Evolutionary conservation across 306 rosid species (phyloP), one percentile per base, ranked within the genome.

Genomic region (Prunus fruticosa): DNA sequence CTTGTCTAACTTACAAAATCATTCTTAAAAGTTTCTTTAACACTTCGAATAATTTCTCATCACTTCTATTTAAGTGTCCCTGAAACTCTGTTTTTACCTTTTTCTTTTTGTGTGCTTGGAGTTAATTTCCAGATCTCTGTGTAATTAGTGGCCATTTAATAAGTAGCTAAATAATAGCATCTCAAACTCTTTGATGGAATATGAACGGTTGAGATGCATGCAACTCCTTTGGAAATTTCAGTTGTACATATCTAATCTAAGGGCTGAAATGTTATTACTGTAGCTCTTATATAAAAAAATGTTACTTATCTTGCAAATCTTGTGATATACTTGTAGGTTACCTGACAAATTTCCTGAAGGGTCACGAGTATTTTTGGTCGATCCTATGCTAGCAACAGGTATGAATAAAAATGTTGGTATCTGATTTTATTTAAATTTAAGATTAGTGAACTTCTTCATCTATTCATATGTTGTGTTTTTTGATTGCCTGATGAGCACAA

Each of bases 321-420:
- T 4, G 27, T 18, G 60, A 45, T 50, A 64, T 45, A 78, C 74
- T 73, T 71, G 63, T 78, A 95, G 99, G 92, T 74, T 95, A 80
- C 99, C 99, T 0, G 91, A 83, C 18, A 87, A 81, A 43, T 90
- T 95, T 83, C 81, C 92, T 0, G 96, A 89, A 84, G 92, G 88
- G 57, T 89, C 91, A 76, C 89, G 93, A 76, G 86, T 92, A 73
- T 90, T 92, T 82, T 83, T 90, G 69, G 92, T 90, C 22, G 99
- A 95, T 84, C 97, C 99, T 19, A 92, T 95, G 97, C 87, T 95
- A 56, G 99, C 99, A 72, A 95, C 99, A 58, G 97, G 97, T 89
- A 75, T 71, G 9, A 58, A 27, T 63, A 27, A n/a, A 82, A 67
- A 38, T 52, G 15, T 73, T 20, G 18, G 12, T 73, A 13, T 43